Evolutionary conservation across 2,329 filamentous ascomycete species (phyloP).

Genomic region (Dactylonectria estremocensis): DNA sequence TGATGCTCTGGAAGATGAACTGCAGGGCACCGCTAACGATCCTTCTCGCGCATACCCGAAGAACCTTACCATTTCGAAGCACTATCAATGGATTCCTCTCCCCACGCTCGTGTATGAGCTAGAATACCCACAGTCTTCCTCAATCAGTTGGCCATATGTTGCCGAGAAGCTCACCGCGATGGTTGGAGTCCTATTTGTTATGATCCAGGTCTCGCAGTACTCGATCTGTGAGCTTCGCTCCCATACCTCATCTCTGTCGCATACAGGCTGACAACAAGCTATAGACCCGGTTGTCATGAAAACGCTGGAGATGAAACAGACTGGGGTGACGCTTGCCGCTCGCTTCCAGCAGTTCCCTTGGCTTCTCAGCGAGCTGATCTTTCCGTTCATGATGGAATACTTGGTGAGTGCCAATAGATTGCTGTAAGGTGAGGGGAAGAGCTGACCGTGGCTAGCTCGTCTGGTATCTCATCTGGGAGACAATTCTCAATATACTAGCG

Average conservation of each 20-base stretch:
- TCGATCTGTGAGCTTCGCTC: constrained; percentile 70
- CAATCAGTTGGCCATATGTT: constrained; percentile 82
- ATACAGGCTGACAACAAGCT: constrained; percentile 19
- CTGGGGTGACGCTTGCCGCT: constrained; percentile 71
- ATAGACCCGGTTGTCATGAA: constrained; percentile 78
- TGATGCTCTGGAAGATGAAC: constrained; percentile 74
- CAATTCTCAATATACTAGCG: constrained; percentile 80
- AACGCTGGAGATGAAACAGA: constrained; percentile 77
- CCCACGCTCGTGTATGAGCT: constrained; percentile 86
- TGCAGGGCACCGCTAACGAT: constrained; percentile 73
- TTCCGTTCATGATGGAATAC: constrained; percentile 86
- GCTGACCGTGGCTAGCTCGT: constrained; percentile 61
- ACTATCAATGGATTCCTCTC: constrained; percentile 81
- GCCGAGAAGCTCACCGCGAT: constrained; percentile 80
- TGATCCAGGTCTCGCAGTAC: constrained; percentile 84
- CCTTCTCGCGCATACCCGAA: constrained; percentile 72
- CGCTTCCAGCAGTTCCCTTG: constrained; percentile 80
- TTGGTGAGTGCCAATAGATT: constrained; percentile 58
- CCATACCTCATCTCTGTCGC: not conserved
- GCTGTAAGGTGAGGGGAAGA: not conserved
- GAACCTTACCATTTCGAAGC: constrained; percentile 76
- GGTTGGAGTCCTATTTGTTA: constrained; percentile 81
- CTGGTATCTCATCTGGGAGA: constrained; percentile 89
- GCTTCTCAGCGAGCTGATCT: constrained; percentile 82
- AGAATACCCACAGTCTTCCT: constrained; percentile 79